Evolutionary conservation across 1,139 yeast genomes (phyloP), one percentile per base, ranked within the genome.

Genomic region (Suhomyces choctaworum): DNA sequence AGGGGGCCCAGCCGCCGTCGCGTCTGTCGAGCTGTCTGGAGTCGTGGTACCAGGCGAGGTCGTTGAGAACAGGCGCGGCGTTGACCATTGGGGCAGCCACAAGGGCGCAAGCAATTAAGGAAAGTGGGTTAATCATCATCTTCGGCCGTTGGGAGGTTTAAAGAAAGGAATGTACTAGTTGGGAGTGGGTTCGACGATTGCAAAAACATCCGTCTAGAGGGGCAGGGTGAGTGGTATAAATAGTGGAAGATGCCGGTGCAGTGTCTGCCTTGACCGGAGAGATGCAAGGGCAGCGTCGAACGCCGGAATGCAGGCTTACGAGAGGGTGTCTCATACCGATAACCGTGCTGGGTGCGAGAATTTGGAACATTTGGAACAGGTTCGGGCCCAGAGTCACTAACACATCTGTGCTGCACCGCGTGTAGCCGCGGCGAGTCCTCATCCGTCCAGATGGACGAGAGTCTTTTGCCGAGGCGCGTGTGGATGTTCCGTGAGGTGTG

Each of bases 41-140:
- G 1, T 19, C 25, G 16, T 22, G 16, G 24, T 13, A 20, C 31
- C 25, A 26, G 16, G 10, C 11, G 8, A 17, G 20, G 24, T 7
- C 13, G 10, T n/a, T 7, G 19, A 27, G 20, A 5, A 33, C 13
- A 11, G 41, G 41, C 7, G 32, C 29, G 16, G 37, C 32, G 6
- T 30, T 16, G 15, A 24, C 17, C 10, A 24, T 15, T 5, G 32
- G 26, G 23, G 32, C 15, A 7, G 31, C 22, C 9, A 23, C 14
- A 7, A 33, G 14, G 25, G 34, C 32, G 22, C 22, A 32, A 29
- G 34, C 14, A 15, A 37, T 24, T 19, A 37, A 31, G 28, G 37
- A 28, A 14, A 31, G 32, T 25, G 41, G 41, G 31, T 37, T 37
- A n/a, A n/a, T n/a, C n/a, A n/a, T n/a, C 41, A 37, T 37, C 30